These are phyloP conservation scores for Dipteronia dyeriana DNA, from an alignment of 345 rosid genomes.

Conservation along the genomic window DNA sequence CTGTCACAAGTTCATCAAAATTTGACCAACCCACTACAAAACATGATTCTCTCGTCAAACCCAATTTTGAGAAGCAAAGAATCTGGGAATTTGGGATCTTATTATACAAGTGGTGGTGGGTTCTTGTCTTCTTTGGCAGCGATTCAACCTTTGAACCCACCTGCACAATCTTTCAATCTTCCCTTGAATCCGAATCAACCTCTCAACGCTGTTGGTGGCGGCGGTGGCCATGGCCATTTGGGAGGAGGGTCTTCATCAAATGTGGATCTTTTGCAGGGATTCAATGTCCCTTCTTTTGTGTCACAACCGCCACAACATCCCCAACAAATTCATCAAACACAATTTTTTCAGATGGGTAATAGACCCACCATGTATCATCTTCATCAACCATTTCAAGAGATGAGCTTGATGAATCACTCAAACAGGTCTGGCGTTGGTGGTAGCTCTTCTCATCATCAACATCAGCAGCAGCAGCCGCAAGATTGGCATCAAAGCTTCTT, in stretches of 20 bases:
- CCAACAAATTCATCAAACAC: conserved; percentile 29
- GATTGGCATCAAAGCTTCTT: conserved; percentile 37
- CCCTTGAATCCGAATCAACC: conserved; percentile 25
- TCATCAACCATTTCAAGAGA: conserved; percentile 20
- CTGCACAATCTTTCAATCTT: conserved; percentile 23
- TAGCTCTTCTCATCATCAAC: conserved; percentile 15
- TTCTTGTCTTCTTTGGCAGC: conserved; percentile 39
- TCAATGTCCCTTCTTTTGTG: conserved; percentile 25
- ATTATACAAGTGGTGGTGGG: conserved; percentile 35
- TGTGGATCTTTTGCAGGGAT: conserved; percentile 42
- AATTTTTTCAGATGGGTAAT: conserved; percentile 24
- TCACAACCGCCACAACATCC: conserved; percentile 26
- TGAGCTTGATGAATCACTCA: conserved; percentile 21
- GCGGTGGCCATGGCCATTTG: conserved; percentile 20
- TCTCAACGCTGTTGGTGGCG: conserved; percentile 14
- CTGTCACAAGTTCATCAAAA: conserved; percentile 12
- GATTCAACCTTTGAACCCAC: conserved; percentile 29
- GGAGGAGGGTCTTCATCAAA: conserved; percentile 28
- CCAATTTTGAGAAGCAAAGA: conserved; percentile 21
- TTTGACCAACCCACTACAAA: conserved; percentile 16
- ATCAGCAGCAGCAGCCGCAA: conserved; percentile 12
- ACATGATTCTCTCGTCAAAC: conserved; percentile 16
- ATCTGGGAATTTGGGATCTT: conserved; percentile 26
- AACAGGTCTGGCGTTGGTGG: conserved; percentile 12
- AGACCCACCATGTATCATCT: conserved; percentile 24